Base-by-base conservation (phyloP, 2,329 filamentous ascomycete species). In the Lasiodiplodia sp. region DNA sequence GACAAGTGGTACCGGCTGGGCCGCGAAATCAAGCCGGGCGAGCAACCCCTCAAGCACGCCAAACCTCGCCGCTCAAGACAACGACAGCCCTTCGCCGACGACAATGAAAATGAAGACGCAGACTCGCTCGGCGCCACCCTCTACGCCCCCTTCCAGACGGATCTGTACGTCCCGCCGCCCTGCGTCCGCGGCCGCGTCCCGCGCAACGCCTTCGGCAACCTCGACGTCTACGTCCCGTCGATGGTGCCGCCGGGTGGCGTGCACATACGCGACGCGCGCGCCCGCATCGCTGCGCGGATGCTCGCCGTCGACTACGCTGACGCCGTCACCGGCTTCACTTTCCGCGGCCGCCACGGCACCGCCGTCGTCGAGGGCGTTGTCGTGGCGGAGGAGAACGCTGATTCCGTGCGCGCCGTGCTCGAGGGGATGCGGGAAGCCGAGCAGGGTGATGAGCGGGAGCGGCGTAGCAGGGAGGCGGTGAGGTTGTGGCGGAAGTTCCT, bases 1-100 rank as follows among this genome's bases (percentile, higher is more conserved):
- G 93, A 97, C 72, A 93, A 92, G 71, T 99, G 96, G 96, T 97
- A 96, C 78, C 89, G 94, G 2, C 81, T 95, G 69, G 96, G 96
- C 0, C 87, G 93, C 31, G 90, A 94, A 71, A 88, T 99, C 8
- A 92, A 89, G 68, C 60, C 69, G 0, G 89, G 91, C 16, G 92
- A 97, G 77, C 91, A 96, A 68, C 93, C 96, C 0, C 85, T 92
- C 16, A 98, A 97, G 77, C 90, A 91, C 76, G 79, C 83, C 40
- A 79, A 55, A 78, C 78, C 73, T 38, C 81, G 77, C 66, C 60
- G 71, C 72, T 47, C 44, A 3, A 3, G 72, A 74, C 18, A 74
- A 72, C 34, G n/a, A 2, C 49, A 47, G 10, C 51, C 38, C 14
- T 49, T 21, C 31, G 73, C 73, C 67, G 68, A 53, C 37, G 75